Conservation (phyloP, 768 basidiomycete genomes). For the Trametes cingulata region DNA sequence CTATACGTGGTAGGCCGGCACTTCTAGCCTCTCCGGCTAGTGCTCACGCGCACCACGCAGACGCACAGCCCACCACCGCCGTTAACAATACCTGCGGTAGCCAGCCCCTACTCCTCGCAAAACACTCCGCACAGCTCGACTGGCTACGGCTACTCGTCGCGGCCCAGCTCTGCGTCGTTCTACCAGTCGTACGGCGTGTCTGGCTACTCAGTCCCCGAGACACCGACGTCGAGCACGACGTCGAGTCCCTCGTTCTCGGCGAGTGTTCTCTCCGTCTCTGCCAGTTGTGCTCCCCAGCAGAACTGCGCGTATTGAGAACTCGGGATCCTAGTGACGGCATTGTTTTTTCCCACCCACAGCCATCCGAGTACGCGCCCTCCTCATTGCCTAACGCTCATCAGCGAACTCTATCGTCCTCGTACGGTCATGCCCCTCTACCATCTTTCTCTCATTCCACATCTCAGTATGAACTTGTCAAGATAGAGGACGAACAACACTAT, state of each 20-base stretch:
- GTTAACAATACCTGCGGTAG: constrained; percentile 25
- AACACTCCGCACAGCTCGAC: constrained; percentile 15
- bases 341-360: constrained; percentile 49
- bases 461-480: constrained; percentile 55
- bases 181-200: constrained; percentile 53
- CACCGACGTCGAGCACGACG: constrained; percentile 70
- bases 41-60: constrained; percentile 11
- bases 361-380: constrained; percentile 62
- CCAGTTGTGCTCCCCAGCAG: constrained; percentile 29
- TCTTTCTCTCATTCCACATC: constrained; percentile 22
- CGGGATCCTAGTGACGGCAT: constrained; percentile 59
- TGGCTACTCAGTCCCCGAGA: constrained; percentile 67
- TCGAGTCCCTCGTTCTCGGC: constrained; percentile 86
- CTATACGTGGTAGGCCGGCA: constrained; percentile 29
- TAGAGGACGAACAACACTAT: constrained; percentile 63
- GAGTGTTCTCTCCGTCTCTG: constrained; percentile 58
- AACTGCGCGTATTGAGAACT: constrained; percentile 39
- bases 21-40: neutral
- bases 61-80: constrained; percentile 33
- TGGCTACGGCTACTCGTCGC: constrained; percentile 13
- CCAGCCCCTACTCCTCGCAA: constrained; percentile 24
- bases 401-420: constrained; percentile 10
- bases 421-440: constrained; percentile 21
- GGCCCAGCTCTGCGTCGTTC: constrained; percentile 38
- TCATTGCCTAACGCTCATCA: neutral